These are phyloP conservation scores for Ajuga reptans DNA, from an alignment of 305 asterid genomes.

Conservation along the genomic window DNA sequence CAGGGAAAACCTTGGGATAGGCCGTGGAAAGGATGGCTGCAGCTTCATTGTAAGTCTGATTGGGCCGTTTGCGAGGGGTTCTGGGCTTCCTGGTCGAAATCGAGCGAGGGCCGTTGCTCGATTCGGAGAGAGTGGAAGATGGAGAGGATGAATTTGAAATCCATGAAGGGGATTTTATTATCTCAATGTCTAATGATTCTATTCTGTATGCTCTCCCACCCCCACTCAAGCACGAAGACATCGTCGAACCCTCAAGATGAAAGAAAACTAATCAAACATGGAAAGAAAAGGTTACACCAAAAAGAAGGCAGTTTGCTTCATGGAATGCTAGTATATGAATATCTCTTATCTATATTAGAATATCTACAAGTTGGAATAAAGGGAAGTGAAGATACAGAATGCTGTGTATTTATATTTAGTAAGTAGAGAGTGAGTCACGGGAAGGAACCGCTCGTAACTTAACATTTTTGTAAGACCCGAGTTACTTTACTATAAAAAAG, in stretches of 20 bases:
- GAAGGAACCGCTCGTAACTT: conserved; percentile 27
- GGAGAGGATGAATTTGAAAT: conserved; percentile 56
- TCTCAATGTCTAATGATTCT: conserved; percentile 29
- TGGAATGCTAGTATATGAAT: too few species aligned
- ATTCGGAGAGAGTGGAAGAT: conserved; percentile 73
- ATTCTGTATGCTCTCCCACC: conserved; percentile 39
- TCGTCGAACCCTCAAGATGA: background rate
- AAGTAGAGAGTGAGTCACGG: conserved; percentile 43
- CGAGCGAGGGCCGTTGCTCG: conserved; percentile 58
- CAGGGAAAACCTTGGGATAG: conserved; percentile 63
- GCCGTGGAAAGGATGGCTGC: conserved; percentile 82
- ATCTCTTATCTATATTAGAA: too few species aligned
- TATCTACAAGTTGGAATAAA: conserved; percentile 14
- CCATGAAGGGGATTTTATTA: conserved; percentile 43
- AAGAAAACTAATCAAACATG: conserved; percentile 19
- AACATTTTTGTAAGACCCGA: too few species aligned
- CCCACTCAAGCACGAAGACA: conserved; percentile 42
- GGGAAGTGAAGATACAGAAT: background rate
- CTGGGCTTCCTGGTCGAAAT: conserved; percentile 76
- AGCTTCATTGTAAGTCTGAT: conserved; percentile 82
- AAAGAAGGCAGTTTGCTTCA: too few species aligned
- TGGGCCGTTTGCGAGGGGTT: conserved; percentile 84
- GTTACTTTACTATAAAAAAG: too few species aligned
- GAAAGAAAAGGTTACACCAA: background rate
- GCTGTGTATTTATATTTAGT: conserved; percentile 14